Evolutionary conservation across 2,329 filamentous ascomycete genomes (phyloP), one percentile per base, ranked within the genome.

Genomic region (Chaetomium strumarium): DNA sequence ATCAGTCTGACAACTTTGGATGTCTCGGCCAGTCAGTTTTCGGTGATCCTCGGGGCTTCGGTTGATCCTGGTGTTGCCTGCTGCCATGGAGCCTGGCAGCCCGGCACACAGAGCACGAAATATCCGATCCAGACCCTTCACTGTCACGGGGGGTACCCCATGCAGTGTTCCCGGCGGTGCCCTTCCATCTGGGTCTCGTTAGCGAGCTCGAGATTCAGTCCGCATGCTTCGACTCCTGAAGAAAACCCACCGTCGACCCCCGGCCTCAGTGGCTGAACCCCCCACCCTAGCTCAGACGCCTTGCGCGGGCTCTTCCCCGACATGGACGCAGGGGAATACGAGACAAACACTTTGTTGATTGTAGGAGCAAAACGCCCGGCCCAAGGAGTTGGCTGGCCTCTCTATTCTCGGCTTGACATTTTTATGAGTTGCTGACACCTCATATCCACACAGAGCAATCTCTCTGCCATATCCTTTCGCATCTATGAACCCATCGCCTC

Each of bases 251-350:
- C 44, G 45, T 46, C 48, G 51, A 58, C 46, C 24, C 44, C 46
- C 51, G 46, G 44, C 49, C 45, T 55, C 41, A 60, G 62, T 63
- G 57, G 54, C 60, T 58, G 53, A 59, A 51, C 49, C 37, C 49
- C 52, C 51, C 48, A 39, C 47, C n/a, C 33, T 51, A 44, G 50
- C 54, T 43, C 53, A 57, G 53, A 51, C 60, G 56, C 59, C 56
- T 59, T 52, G 55, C 53, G 56, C 58, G 59, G 52, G 56, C 52
- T 49, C 58, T 46, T 55, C 31, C 62, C 57, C 77, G 79, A 77
- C 65, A 83, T 83, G 80, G 80, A 83, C 68, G 75, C 76, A 67
- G 77, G 78, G 59, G 79, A 83, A 70, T 81, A 81, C 68, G 78
- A 81, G 64, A 83, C 80, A 65, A 83, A 83, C 69, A 75, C 74